Evolutionary conservation across 257 asterid species (phyloP).

Genomic region (Scutellaria minor): DNA sequence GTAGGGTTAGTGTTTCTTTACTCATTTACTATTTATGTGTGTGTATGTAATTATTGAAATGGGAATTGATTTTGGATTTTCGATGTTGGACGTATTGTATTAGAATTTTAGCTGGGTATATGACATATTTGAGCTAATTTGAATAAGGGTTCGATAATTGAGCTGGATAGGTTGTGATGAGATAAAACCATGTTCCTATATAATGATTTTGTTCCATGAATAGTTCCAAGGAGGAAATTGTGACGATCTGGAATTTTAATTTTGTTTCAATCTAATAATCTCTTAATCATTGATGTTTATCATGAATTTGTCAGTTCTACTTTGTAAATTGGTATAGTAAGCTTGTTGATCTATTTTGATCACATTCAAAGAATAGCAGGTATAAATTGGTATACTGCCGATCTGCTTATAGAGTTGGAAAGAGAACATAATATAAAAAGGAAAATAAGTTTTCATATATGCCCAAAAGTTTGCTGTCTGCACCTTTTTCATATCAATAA

Average conservation of each 20-base stretch:
- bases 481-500: background rate
- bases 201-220: slow-evolving; percentile 16
- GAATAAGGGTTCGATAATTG: slow-evolving; percentile 7
- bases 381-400: background rate
- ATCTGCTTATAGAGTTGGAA: slow-evolving; percentile 21
- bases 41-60: slow-evolving; percentile 13
- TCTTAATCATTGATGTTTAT: slow-evolving; percentile 9
- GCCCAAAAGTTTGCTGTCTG: background rate
- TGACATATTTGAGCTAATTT: slow-evolving; percentile 10
- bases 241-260: slow-evolving; percentile 5
- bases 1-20: no score
- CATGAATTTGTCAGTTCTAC: no score
- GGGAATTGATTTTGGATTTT: slow-evolving; percentile 11
- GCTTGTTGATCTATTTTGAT: background rate
- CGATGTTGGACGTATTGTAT: background rate
- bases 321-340: background rate
- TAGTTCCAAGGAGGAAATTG: slow-evolving; percentile 8
- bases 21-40: no score
- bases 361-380: background rate
- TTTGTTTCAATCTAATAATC: slow-evolving; percentile 7
- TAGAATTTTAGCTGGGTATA: slow-evolving; percentile 26
- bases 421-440: background rate
- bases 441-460: background rate
- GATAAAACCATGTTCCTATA: slow-evolving; percentile 9
- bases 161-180: background rate